Evolutionary conservation across 257 asterid species (phyloP), one percentile per base, ranked within the genome.

Genomic region (Fraxinus anomala): DNA sequence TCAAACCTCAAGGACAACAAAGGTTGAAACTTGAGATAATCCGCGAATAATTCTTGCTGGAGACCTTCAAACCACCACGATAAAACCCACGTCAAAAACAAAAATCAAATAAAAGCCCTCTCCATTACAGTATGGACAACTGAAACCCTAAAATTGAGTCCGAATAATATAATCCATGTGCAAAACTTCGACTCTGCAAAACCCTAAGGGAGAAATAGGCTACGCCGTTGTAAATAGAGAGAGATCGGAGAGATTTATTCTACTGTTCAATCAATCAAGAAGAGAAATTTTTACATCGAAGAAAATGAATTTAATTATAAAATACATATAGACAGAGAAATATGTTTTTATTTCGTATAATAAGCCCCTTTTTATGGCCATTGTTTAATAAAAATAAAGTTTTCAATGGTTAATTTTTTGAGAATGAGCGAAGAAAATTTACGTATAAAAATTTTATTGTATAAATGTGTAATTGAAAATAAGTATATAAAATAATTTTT

Each of bases 211-310:
- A 39, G 69, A 40, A 61, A 70, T 12, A 61, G 68, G 16, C 33
- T 23, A 16, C 2, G 13, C 14, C 33, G 13, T 23, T 61, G 31
- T 19, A 40, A 9, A n/a, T 61, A 31, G 34, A 31, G 59, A 40
- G 75, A 39, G 75, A 71, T 71, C 61, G 49, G 49, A 16, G 73
- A 31, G 73, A 68, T 31, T 34, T 69, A n/a, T 34, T 69, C 36
- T 69, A 61, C 68, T 68, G 26, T n/a, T 69, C 72, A 69, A 69
- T 34, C 73, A 49, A 34, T 69, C 14, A 61, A 23, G 28, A 61
- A n/a, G 6, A 61, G 33, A 23, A 23, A 2, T 5, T 6, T 7
- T 21, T 28, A 61, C 4, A 61, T 23, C 2, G 44, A 24, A 6
- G 24, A 54, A 54, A 54, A n/a, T 19, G 24, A 54, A 16, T 51